A percentile compares a stretch with the other conserved stretches of the same genome.
Evolutionary conservation across 345 rosid genomes (phyloP).

Genomic region (Toxicodendron radicans): DNA sequence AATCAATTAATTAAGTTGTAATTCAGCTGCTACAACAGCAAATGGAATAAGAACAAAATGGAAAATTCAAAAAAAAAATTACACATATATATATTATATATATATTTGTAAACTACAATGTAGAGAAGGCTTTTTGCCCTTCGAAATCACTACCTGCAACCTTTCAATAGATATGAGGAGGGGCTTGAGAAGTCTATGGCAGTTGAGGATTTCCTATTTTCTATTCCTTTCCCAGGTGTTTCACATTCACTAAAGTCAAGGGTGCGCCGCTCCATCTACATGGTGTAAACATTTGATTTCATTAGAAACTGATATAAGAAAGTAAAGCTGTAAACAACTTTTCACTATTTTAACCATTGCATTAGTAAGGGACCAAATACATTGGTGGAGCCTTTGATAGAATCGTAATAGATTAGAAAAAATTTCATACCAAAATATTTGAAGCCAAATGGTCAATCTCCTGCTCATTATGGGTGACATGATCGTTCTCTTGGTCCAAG

Average conservation of each 20-base stretch:
- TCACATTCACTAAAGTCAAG: conserved; percentile 96
- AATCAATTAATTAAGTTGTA: conserved; percentile 19
- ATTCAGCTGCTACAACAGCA: conserved; percentile 16
- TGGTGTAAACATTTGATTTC: no score
- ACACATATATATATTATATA: conserved; percentile 18
- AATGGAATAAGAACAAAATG: not conserved
- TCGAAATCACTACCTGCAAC: conserved; percentile 64
- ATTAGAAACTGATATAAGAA: no score
- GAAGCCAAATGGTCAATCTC: conserved; percentile 52
- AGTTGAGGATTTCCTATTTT: conserved; percentile 41
- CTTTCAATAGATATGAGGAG: conserved; percentile 75
- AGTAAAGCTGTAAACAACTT: no score
- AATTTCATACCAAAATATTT: conserved; percentile 37
- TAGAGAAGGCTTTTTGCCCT: conserved; percentile 17
- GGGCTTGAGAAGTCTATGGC: conserved; percentile 55
- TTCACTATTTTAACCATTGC: not conserved
- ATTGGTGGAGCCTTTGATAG: not conserved
- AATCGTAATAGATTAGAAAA: not conserved
- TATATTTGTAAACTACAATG: conserved; percentile 22
- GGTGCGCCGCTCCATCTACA: conserved; percentile 79
- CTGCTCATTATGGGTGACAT: conserved; percentile 30
- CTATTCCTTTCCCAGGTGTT: conserved; percentile 66
- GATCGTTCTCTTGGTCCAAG: conserved; percentile 45
- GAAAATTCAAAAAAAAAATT: not conserved
- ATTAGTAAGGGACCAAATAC: not conserved